Evolutionary conservation across 2,329 filamentous ascomycete species (phyloP), one percentile per base, ranked within the genome.

Genomic region (Calonectria montana): DNA sequence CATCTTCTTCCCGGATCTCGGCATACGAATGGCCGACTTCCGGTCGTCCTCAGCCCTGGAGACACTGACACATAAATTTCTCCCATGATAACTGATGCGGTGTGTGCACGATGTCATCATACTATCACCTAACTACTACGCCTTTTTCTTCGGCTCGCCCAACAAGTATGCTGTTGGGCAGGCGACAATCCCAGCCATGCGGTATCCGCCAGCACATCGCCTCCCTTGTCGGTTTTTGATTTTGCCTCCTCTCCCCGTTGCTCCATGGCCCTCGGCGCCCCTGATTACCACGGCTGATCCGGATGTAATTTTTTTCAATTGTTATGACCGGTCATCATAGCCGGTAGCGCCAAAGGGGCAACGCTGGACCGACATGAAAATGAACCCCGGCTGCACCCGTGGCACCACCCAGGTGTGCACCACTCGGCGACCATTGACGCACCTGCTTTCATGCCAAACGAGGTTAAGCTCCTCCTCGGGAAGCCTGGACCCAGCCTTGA

Each of bases 11-110:
- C 29, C 73, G 73, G 73, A 62, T 74, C 62, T 74, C 73, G 73
- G 73, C 48, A 12, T 4, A 13, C 59, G 25, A 53, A 45, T 63
- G 63, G 53, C 73, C 73, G 73, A 73, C 73, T 74, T 74, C 62
- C 69, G 65, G 37, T 18, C 55, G 39, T 62, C 64, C 39, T 55
- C 35, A 47, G 63, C 48, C 39, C 39, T 41, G 29, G 43, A 29
- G 23, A 41, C 41, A 45, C 43, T 43, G n/a, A 47, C 41, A 35
- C 55, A 47, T 65, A 65, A 67, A 67, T 69, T 72, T 76, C 31
- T 35, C 31, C 31, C 67, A 65, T 75, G 63, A 73, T 71, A 57
- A 47, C 47, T 45, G 47, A 64, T 62, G 27, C 23, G 25, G 35
- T 57, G 21, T 45, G 61, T 50, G 57, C 53, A 41, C 65, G 69